phyloP scores from a whole-genome alignment of 2,329 filamentous ascomycete species.

The Nemania diffusa region DNA sequence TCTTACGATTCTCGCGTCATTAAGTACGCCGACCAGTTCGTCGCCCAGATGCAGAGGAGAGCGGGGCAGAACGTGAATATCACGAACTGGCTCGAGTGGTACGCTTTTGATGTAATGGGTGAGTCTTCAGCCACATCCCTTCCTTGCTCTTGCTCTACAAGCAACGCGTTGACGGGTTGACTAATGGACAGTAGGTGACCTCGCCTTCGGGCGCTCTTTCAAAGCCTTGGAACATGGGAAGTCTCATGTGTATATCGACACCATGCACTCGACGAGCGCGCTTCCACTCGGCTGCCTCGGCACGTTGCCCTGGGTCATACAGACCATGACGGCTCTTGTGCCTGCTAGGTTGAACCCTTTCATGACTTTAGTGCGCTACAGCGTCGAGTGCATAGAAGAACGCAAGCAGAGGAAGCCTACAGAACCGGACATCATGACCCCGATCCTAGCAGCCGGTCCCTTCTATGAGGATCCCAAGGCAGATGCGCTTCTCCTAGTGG shows the following conservation, averaged over 20 bases:
- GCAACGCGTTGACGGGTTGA: background rate
- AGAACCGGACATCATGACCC: slow-evolving; percentile 36
- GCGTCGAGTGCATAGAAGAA: slow-evolving; percentile 34
- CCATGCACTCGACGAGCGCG: slow-evolving; percentile 35
- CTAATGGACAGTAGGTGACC: slow-evolving; percentile 31
- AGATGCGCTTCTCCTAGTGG: slow-evolving; percentile 32
- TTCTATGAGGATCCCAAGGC: slow-evolving; percentile 31
- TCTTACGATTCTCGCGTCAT: slow-evolving; percentile 35
- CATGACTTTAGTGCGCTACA: slow-evolving; percentile 32
- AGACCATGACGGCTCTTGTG: slow-evolving; percentile 30
- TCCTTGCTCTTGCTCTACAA: no score
- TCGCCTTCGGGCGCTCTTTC: slow-evolving; percentile 38
- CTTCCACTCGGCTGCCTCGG: slow-evolving; percentile 33
- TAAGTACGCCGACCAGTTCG: slow-evolving; percentile 36
- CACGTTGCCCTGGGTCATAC: slow-evolving; percentile 36
- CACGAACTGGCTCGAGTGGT: slow-evolving; percentile 37
- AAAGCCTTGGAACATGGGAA: slow-evolving; percentile 28
- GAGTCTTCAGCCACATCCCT: slow-evolving; percentile 1
- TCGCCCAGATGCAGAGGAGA: slow-evolving; percentile 30
- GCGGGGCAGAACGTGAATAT: slow-evolving; percentile 31
- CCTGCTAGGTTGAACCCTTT: slow-evolving; percentile 33
- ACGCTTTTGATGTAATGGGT: slow-evolving; percentile 40
- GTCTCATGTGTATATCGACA: slow-evolving; percentile 36
- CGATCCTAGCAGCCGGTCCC: slow-evolving; percentile 31
- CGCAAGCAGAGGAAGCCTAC: slow-evolving; percentile 28